Evolutionary conservation across 208 protist species (phyloP).

Genomic region (Endotrypanum monterogeii): DNA sequence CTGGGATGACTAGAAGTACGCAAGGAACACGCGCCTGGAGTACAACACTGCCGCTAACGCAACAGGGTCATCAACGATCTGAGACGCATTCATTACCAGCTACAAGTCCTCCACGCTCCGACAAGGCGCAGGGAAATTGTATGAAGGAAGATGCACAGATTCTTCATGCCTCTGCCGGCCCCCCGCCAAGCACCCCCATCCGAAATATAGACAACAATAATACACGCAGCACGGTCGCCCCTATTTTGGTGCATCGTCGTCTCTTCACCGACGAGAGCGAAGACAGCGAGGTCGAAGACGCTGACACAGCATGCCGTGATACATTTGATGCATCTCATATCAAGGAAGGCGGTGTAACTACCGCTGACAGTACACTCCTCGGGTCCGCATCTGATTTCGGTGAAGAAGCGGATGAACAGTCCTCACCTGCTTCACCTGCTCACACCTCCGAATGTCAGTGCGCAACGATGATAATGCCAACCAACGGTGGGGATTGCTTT

Average conservation of each 20-base stretch:
- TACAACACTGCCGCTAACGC: not conserved
- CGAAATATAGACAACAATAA: not conserved
- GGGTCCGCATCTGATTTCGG: not conserved
- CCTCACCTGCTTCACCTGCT: not conserved
- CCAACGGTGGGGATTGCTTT: not conserved
- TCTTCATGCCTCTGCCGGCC: not conserved
- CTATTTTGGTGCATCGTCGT: not conserved
- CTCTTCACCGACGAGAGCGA: constrained; percentile 6
- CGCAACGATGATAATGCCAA: not conserved
- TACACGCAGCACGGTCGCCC: not conserved
- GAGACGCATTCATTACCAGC: not conserved
- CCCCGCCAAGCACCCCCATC: not conserved
- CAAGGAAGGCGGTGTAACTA: not conserved
- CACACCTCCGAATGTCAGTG: not conserved
- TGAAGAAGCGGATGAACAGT: not conserved
- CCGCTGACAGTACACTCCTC: not conserved
- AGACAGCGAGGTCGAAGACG: not conserved
- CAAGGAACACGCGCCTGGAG: not conserved
- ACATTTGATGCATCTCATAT: not conserved
- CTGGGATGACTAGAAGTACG: not conserved
- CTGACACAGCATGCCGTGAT: not conserved
- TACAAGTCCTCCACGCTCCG: not conserved
- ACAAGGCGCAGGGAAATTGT: not conserved
- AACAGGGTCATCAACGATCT: not conserved
- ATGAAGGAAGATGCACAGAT: not conserved